phyloP scores from a whole-genome alignment of 2,329 filamentous ascomycete genomes.

The Amesomyces nigricolor region DNA sequence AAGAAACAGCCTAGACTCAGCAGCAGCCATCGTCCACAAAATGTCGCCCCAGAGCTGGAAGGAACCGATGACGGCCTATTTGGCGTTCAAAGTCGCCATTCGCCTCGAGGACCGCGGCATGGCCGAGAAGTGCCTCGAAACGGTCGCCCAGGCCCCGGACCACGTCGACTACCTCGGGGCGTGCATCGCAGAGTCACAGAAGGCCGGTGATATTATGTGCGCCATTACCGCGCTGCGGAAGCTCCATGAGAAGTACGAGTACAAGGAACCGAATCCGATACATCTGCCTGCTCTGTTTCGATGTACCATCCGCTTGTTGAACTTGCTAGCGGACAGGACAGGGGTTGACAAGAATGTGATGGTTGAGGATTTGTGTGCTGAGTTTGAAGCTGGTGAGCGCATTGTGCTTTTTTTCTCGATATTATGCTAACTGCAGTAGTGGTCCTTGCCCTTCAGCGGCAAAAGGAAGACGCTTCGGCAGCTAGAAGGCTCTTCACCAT shows the following conservation, averaged over 20 bases:
- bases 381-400: slow-evolving; percentile 14
- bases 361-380: slow-evolving; percentile 18
- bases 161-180: slow-evolving; percentile 67
- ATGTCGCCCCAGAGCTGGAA: slow-evolving; percentile 55
- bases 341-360: slow-evolving; percentile 15
- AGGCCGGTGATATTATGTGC: slow-evolving; percentile 55
- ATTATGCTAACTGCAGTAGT: slow-evolving; percentile 33
- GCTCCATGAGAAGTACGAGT: slow-evolving; percentile 52
- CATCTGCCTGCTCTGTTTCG: slow-evolving; percentile 61
- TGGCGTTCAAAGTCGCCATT: slow-evolving; percentile 70
- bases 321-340: slow-evolving; percentile 36
- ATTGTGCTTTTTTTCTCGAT: slow-evolving; percentile 8
- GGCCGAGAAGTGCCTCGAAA: slow-evolving; percentile 59
- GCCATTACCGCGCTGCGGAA: slow-evolving; percentile 54
- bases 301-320: slow-evolving; percentile 49
- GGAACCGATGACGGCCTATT: slow-evolving; percentile 62
- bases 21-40: slow-evolving; percentile 48
- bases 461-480: slow-evolving; percentile 32
- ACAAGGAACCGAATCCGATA: slow-evolving; percentile 41
- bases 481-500: slow-evolving; percentile 48
- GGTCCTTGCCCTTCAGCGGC: slow-evolving; percentile 36
- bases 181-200: slow-evolving; percentile 71
- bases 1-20: slow-evolving; percentile 48
- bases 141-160: slow-evolving; percentile 48
- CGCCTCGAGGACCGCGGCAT: slow-evolving; percentile 50